Conservation (phyloP, 2,329 filamentous ascomycete species). For the Ophidiomyces ophidiicola region DNA sequence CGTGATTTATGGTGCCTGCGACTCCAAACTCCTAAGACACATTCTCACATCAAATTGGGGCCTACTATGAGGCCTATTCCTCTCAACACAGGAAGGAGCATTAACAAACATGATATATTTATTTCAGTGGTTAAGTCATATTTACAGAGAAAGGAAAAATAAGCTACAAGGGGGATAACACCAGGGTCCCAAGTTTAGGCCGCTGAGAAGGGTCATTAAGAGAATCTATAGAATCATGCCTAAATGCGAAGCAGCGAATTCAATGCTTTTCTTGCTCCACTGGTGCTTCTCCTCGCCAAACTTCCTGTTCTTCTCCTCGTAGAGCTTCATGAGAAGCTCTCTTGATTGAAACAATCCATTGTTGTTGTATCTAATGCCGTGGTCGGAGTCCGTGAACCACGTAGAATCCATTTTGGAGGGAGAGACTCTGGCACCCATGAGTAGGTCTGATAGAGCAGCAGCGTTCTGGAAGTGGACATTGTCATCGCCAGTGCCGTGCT, state of each 20-base stretch:
- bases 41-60: no score
- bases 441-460: slow-evolving; percentile 48
- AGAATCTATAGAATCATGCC: slow-evolving; percentile 3
- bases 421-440: slow-evolving; percentile 48
- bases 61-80: no score
- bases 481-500: slow-evolving; percentile 57
- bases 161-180: not conserved
- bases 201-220: not conserved
- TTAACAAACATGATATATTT: no score
- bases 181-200: not conserved
- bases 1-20: no score
- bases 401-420: slow-evolving; percentile 52
- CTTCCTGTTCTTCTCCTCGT: slow-evolving; percentile 46
- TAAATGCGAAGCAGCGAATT: slow-evolving; percentile 3
- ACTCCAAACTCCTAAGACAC: no score
- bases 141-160: not conserved
- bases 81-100: no score
- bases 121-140: not conserved
- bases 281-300: slow-evolving; percentile 30
- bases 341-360: slow-evolving; percentile 48
- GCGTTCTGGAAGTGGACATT: slow-evolving; percentile 61
- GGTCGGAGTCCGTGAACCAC: slow-evolving; percentile 54
- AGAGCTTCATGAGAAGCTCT: slow-evolving; percentile 49
- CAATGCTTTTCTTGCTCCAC: slow-evolving; percentile 33
- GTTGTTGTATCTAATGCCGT: slow-evolving; percentile 48